These are phyloP conservation scores for Fusarium euwallaceae DNA, from an alignment of 2,329 filamentous ascomycete genomes.

Conservation along the genomic window DNA sequence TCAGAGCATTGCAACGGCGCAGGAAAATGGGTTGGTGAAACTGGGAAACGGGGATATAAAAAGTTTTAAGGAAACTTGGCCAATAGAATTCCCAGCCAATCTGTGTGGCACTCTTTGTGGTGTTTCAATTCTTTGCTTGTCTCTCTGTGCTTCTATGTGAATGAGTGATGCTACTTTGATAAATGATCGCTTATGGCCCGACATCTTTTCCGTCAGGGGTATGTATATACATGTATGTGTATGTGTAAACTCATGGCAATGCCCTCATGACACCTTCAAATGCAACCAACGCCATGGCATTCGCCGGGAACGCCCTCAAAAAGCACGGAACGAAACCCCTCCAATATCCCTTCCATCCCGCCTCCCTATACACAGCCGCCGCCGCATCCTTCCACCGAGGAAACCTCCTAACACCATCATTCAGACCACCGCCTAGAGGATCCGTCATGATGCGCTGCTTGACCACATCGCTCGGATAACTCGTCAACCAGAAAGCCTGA, in stretches of 20 bases:
- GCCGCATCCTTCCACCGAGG: slow-evolving; percentile 85
- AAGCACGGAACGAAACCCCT: slow-evolving; percentile 95
- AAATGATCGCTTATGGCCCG: neutral
- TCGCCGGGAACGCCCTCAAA: slow-evolving; percentile 92
- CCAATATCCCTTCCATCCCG: slow-evolving; percentile 87
- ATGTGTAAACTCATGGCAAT: slow-evolving; percentile 58
- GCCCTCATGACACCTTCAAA: slow-evolving; percentile 92
- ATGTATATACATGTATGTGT: slow-evolving; percentile 3
- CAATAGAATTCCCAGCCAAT: slow-evolving; percentile 48
- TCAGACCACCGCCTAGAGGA: slow-evolving; percentile 78
- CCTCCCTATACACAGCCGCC: slow-evolving; percentile 79
- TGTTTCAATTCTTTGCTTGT: slow-evolving; percentile 34
- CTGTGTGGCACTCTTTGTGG: slow-evolving; percentile 49
- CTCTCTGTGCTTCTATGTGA: neutral
- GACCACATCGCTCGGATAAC: slow-evolving; percentile 92
- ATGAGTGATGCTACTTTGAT: neutral
- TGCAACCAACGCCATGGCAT: slow-evolving; percentile 91
- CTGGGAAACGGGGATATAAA: slow-evolving; percentile 44
- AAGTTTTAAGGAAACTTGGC: slow-evolving; percentile 44
- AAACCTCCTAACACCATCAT: slow-evolving; percentile 78
- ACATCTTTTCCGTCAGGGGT: neutral
- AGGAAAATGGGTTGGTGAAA: slow-evolving; percentile 49
- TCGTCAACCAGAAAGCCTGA: slow-evolving; percentile 94
- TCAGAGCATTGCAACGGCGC: slow-evolving; percentile 43
- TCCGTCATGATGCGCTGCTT: slow-evolving; percentile 99